Evolutionary conservation across 768 basidiomycete genomes (phyloP), one percentile per base, ranked within the genome.

Genomic region (Lentinula detonsa): DNA sequence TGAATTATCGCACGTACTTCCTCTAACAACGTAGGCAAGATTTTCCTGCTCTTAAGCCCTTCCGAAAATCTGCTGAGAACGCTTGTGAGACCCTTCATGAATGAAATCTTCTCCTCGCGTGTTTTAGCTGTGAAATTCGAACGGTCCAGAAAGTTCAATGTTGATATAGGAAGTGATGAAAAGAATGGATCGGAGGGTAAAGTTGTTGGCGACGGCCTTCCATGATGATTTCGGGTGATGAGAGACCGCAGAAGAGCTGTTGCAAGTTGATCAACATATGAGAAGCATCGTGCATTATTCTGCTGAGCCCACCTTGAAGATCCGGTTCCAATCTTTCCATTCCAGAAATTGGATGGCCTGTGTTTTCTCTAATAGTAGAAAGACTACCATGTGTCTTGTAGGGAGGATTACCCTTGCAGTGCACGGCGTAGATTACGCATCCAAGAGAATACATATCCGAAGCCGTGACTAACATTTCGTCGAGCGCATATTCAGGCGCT

Each of bases 391-490:
- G 91, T 64, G 87, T 95, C 69, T 84, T 85, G 75, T 93, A 97
- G 7, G 97, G 96, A 0, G 94, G 86, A 59, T 79, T 84, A 1
- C 92, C 90, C 70, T 90, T 93, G 69, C 86, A 88, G 70, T 98
- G 95, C 10, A 96, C 93, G 3, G 93, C 88, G 71, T 93, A 93
- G 35, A 98, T 84, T 37, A 98, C 72, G 66, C 90, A 95, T 18
- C 96, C 97, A 21, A 99, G 83, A 1, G 93, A 86, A 68, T 91
- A 95, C 83, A 98, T 90, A 69, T 99, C 96, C 8, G 93, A 95
- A 0, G 92, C 84, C 0, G 95, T 90, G 39, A 87, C 79, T 2
- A 98, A 79, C 13, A 86, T 81, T 69, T 97, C 95, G 70, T 98
- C 95, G 62, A 98, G 74, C 1, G 88, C 91, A 74, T 96, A 98